Percentiles rank a stretch among this genome's conserved stretches.
Evolutionary conservation across 2,329 filamentous ascomycete genomes (phyloP).

Genomic region (Monilinia polystroma): DNA sequence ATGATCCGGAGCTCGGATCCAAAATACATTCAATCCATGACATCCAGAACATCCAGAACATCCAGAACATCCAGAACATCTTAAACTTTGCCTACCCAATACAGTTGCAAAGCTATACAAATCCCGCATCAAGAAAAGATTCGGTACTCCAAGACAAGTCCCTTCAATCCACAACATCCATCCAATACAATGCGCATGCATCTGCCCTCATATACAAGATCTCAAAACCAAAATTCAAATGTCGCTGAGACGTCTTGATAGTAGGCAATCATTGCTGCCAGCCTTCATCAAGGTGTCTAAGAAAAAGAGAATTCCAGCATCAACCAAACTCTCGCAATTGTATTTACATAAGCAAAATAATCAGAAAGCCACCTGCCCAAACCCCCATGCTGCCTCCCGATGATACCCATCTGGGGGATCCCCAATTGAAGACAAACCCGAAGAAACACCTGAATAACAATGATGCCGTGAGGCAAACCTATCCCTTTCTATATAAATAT

Average conservation of each 20-base stretch:
- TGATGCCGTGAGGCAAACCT: slow-evolving; percentile 21
- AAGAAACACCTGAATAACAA: slow-evolving; percentile 12
- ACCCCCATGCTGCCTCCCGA: neutral
- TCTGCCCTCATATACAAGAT: neutral
- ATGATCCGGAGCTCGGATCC: neutral
- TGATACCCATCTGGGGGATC: neutral
- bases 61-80: neutral
- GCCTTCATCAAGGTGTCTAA: too few relatives aligned
- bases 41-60: neutral
- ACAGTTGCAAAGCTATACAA: neutral
- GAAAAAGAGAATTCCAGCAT: neutral
- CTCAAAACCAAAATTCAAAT: too few relatives aligned
- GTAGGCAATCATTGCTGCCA: neutral
- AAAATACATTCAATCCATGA: neutral
- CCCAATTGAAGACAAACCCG: slow-evolving; percentile 1
- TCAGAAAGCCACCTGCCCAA: slow-evolving; percentile 4
- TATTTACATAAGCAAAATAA: neutral
- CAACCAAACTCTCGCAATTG: neutral
- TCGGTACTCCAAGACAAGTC: neutral
- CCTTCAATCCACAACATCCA: neutral
- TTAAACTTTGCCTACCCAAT: neutral
- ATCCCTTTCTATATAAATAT: slow-evolving; percentile 11
- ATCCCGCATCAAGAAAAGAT: neutral
- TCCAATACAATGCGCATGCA: neutral
- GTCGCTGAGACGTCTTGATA: neutral